Evolutionary conservation across 305 asterid genomes (phyloP).

Genomic region (Fraxinus ornus): DNA sequence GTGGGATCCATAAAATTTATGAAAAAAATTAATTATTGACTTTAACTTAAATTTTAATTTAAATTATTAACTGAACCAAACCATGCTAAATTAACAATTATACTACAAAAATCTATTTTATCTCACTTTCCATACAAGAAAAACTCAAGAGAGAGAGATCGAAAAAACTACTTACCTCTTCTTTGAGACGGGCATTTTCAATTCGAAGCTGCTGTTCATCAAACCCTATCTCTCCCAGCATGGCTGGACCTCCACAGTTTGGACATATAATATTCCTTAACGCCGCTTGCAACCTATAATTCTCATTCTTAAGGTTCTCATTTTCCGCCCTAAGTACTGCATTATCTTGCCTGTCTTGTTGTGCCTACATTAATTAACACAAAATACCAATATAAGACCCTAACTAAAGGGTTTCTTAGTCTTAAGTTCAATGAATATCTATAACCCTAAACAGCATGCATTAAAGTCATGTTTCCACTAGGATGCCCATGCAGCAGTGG

Average conservation of each 20-base stretch:
- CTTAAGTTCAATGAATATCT: background rate
- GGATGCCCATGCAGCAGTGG: constrained; percentile 33
- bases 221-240: constrained; percentile 80
- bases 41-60: too few species aligned
- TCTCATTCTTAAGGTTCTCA: constrained; percentile 75
- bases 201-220: constrained; percentile 87
- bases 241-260: constrained; percentile 82
- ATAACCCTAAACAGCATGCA: constrained; percentile 44
- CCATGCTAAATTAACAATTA: too few species aligned
- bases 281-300: constrained; percentile 71
- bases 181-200: constrained; percentile 91
- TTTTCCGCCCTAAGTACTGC: constrained; percentile 75
- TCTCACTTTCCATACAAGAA: background rate
- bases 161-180: constrained; percentile 48
- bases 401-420: background rate
- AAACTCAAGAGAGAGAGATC: background rate
- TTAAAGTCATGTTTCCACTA: constrained; percentile 44
- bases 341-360: constrained; percentile 83
- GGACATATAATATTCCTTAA: constrained; percentile 80
- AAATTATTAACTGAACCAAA: too few species aligned
- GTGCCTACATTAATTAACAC: constrained; percentile 55
- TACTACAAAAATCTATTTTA: background rate
- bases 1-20: too few species aligned
- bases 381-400: background rate
- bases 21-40: too few species aligned